Percentiles rank a stretch among this genome's conserved stretches.
Conservation (phyloP, 768 basidiomycete genomes). For the Tulasnella sp. region DNA sequence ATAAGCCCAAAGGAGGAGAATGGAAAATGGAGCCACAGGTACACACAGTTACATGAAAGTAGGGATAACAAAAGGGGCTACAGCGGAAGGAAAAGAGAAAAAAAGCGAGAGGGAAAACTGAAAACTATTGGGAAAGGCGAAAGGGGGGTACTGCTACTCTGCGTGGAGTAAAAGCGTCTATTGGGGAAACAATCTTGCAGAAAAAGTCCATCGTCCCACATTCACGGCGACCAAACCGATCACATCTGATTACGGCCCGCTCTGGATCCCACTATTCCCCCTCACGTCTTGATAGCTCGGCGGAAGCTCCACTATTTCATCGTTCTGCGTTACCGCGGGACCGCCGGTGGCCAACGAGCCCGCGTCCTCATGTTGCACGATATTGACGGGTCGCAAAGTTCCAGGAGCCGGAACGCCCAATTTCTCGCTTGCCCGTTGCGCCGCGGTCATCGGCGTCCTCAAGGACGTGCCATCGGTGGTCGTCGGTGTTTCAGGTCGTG, state of each 20-base stretch:
- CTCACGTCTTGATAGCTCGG: constrained; percentile 35
- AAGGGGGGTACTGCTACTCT: not conserved
- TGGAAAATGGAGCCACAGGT: not conserved
- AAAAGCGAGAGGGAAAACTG: not conserved
- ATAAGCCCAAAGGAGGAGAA: not conserved
- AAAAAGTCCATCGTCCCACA: not conserved
- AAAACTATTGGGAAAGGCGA: not conserved
- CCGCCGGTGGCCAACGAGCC: constrained; percentile 15
- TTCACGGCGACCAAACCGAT: not conserved
- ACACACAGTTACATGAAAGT: not conserved
- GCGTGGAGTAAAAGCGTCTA: not conserved
- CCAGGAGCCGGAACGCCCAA: constrained; percentile 22
- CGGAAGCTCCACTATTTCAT: constrained; percentile 35
- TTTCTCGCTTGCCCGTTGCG: not conserved
- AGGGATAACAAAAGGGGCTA: not conserved
- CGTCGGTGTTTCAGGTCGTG: constrained; percentile 24
- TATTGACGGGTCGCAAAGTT: constrained; percentile 35
- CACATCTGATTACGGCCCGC: not conserved
- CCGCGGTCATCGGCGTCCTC: constrained; percentile 17
- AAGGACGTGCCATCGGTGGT: constrained; percentile 23
- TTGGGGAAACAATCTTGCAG: not conserved
- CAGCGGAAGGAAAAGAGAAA: not conserved
- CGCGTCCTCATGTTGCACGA: constrained; percentile 36
- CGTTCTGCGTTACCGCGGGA: not conserved
- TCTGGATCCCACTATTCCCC: not conserved